Evolutionary conservation across 2,329 filamentous ascomycete species (phyloP).

Genomic region (Fusarium torreyae): DNA sequence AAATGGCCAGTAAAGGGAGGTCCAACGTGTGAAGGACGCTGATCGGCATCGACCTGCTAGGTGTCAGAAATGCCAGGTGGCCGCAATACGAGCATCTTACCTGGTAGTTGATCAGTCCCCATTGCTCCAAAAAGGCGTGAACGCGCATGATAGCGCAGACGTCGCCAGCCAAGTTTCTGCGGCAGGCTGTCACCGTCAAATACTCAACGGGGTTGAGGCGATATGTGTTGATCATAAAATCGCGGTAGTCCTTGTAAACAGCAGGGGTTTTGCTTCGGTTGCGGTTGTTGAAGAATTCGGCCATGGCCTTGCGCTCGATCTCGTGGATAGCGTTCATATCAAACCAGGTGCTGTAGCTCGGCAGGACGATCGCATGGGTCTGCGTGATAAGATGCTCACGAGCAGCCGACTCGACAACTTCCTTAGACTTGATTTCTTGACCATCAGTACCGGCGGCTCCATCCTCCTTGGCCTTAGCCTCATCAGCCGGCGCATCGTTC

Average conservation of each 20-base stretch:
- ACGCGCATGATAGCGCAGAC: slow-evolving; percentile 99
- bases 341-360: slow-evolving; percentile 99
- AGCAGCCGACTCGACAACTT: slow-evolving; percentile 86
- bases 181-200: slow-evolving; percentile 94
- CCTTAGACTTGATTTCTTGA: slow-evolving; percentile 80
- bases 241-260: slow-evolving; percentile 98
- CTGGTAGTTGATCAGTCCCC: slow-evolving; percentile 99
- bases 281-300: slow-evolving; percentile 98
- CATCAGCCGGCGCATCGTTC: slow-evolving; percentile 73
- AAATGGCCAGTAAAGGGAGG: slow-evolving; percentile 98
- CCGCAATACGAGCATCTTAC: slow-evolving; percentile 61
- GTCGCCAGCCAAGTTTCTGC: slow-evolving; percentile 94
- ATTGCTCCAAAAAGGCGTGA: slow-evolving; percentile 97
- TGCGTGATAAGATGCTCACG: slow-evolving; percentile 93
- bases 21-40: slow-evolving; percentile 93
- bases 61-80: slow-evolving; percentile 50
- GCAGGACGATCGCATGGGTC: slow-evolving; percentile 95
- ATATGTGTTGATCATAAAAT: slow-evolving; percentile 99
- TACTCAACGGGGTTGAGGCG: slow-evolving; percentile 96
- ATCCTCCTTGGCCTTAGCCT: slow-evolving; percentile 66
- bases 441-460: slow-evolving; percentile 64
- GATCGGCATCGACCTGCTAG: slow-evolving; percentile 90
- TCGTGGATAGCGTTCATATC: slow-evolving; percentile 95
- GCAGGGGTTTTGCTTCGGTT: slow-evolving; percentile 98
- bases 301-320: slow-evolving; percentile 93